A percentile compares a stretch with the other conserved stretches of the same genome.
phyloP scores from a whole-genome alignment of 768 basidiomycete genomes.

The Tylopilus cervinicoccineus region DNA sequence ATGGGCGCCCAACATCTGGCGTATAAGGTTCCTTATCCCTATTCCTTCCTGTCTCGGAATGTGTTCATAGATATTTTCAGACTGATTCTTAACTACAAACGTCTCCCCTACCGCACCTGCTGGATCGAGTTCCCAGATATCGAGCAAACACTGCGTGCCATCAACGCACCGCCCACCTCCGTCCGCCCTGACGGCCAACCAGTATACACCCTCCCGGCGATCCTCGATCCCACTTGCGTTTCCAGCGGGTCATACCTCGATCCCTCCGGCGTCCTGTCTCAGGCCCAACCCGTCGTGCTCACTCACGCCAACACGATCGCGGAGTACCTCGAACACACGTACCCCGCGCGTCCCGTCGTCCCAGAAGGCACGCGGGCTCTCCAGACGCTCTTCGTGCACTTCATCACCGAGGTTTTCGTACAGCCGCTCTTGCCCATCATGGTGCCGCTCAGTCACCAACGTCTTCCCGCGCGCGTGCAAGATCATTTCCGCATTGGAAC shows the following conservation, averaged over 20 bases:
- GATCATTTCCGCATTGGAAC: constrained; percentile 40
- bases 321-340: constrained; percentile 66
- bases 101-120: constrained; percentile 61
- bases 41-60: background rate
- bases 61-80: constrained; percentile 31
- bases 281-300: constrained; percentile 45
- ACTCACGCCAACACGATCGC: constrained; percentile 61
- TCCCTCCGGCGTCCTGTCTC: constrained; percentile 26
- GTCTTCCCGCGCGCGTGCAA: constrained; percentile 53
- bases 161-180: constrained; percentile 57
- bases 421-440: constrained; percentile 68
- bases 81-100: constrained; percentile 74
- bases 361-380: constrained; percentile 68
- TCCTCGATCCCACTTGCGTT: constrained; percentile 49
- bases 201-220: constrained; percentile 66
- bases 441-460: constrained; percentile 63
- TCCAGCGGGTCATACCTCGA: background rate
- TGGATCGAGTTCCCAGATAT: constrained; percentile 73
- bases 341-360: constrained; percentile 66
- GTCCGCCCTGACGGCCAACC: constrained; percentile 53
- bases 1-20: constrained; percentile 79
- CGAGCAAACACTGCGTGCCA: constrained; percentile 52
- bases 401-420: constrained; percentile 60
- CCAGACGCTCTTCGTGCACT: constrained; percentile 67
- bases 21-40: constrained; percentile 47